Conservation (phyloP, 768 basidiomycete species). For the Podaxis sp. region DNA sequence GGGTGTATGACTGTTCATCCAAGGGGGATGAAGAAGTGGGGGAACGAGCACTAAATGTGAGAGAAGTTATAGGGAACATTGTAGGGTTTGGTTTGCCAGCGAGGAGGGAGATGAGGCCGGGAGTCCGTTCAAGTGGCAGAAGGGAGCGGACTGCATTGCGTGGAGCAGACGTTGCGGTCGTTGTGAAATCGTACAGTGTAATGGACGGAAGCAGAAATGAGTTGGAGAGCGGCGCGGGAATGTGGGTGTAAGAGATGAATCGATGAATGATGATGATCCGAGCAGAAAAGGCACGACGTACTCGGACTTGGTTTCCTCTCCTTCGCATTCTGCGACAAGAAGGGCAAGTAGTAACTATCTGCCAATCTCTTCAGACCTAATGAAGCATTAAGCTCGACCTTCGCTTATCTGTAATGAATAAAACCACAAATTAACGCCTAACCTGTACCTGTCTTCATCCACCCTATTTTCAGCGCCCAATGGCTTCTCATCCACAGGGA, state of each 20-base stretch:
- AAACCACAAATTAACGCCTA: not conserved
- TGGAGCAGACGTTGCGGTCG: not conserved
- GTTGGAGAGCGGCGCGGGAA: too few relatives aligned
- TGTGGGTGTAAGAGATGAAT: not conserved
- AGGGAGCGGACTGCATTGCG: conserved; percentile 55
- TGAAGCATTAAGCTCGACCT: not conserved
- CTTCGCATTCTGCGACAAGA: conserved; percentile 63
- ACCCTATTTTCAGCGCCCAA: not conserved
- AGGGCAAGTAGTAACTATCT: conserved; percentile 50
- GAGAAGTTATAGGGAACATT: conserved; percentile 88
- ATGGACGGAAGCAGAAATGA: not conserved
- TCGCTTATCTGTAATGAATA: not conserved
- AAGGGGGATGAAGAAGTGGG: conserved; percentile 35
- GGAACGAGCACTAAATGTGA: conserved; percentile 63
- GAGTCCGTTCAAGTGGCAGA: conserved; percentile 74
- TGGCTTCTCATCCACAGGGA: not conserved
- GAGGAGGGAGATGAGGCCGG: conserved; percentile 77
- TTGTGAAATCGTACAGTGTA: not conserved
- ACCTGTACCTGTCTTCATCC: conserved; percentile 4
- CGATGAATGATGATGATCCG: not conserved
- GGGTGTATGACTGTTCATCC: conserved; percentile 46
- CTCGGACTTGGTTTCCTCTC: conserved; percentile 63
- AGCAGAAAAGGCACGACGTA: conserved; percentile 27
- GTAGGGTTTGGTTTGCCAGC: conserved; percentile 90
- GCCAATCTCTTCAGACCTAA: conserved; percentile 39